Conservation (phyloP, 176 grass and related monocot genomes). For the Hordeum marinum region DNA sequence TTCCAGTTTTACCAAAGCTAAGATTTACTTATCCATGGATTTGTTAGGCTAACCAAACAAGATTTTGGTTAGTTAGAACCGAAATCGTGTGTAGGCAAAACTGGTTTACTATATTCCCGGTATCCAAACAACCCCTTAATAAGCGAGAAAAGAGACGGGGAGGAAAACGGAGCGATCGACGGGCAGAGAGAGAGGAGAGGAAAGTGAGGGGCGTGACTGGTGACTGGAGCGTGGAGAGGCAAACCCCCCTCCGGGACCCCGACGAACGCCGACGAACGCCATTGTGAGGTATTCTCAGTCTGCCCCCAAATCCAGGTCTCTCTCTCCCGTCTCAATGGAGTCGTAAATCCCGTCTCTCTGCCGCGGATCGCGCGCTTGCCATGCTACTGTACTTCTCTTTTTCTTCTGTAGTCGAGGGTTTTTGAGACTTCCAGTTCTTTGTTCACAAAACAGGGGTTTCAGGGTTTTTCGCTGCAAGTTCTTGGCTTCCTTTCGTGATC, state of each 20-base stretch:
- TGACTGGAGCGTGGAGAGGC: not conserved
- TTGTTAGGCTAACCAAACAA: too few species aligned
- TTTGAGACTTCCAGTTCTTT: not conserved
- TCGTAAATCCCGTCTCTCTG: not conserved
- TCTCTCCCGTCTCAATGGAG: not conserved
- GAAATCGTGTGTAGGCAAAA: too few species aligned
- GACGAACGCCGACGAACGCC: not conserved
- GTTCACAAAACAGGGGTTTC: not conserved
- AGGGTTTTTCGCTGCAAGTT: not conserved
- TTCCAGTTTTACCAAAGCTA: too few species aligned
- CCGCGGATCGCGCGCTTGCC: not conserved
- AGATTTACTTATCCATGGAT: too few species aligned
- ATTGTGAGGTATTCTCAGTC: not conserved
- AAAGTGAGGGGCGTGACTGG: not conserved
- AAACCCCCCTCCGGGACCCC: not conserved
- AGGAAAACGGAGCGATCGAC: too few species aligned
- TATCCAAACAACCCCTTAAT: too few species aligned
- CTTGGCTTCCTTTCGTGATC: not conserved
- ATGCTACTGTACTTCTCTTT: not conserved
- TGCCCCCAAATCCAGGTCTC: not conserved
- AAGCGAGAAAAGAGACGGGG: too few species aligned
- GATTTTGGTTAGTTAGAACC: too few species aligned
- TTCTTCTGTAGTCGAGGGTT: not conserved
- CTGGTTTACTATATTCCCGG: too few species aligned
- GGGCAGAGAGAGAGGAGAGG: not conserved